phyloP scores from a whole-genome alignment of 495 filamentous ascomycete species.

The Xylaria palmicola region DNA sequence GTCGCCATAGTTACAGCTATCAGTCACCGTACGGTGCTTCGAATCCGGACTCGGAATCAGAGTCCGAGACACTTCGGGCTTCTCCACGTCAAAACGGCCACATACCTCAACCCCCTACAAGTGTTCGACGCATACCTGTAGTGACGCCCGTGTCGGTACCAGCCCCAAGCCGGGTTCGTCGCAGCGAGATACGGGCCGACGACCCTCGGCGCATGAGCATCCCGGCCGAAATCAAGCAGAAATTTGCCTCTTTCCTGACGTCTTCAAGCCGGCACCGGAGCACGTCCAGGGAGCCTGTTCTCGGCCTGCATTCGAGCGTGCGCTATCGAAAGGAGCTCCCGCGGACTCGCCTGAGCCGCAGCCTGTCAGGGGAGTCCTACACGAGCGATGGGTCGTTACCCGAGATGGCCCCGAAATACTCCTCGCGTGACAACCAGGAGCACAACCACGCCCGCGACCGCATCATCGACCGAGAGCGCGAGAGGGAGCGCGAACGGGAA shows the following conservation, averaged over 20 bases:
- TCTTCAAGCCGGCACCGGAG: constrained; percentile 29
- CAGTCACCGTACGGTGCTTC: constrained; percentile 21
- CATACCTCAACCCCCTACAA: constrained; percentile 26
- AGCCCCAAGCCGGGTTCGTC: constrained; percentile 21
- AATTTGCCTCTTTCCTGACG: constrained; percentile 25
- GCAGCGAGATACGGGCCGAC: constrained; percentile 24
- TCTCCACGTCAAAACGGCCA: constrained; percentile 17
- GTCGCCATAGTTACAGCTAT: constrained; percentile 35
- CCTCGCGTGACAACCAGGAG: constrained; percentile 23
- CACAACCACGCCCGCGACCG: constrained; percentile 28
- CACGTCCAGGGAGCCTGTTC: constrained; percentile 25
- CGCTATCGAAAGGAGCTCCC: constrained; percentile 22
- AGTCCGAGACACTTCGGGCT: constrained; percentile 23
- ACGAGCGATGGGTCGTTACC: constrained; percentile 29
- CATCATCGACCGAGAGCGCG: constrained; percentile 26
- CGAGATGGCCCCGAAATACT: constrained; percentile 19
- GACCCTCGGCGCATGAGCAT: constrained; percentile 27
- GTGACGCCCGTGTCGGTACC: constrained; percentile 14
- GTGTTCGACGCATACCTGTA: constrained; percentile 28
- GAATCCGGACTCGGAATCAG: constrained; percentile 23
- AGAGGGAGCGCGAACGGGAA: constrained; percentile 21
- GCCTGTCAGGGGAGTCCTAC: constrained; percentile 28
- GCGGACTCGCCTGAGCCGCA: constrained; percentile 25
- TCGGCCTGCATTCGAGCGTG: constrained; percentile 9
- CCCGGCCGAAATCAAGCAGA: constrained; percentile 29